Percentiles rank a stretch among this genome's conserved stretches.
phyloP scores from a whole-genome alignment of 2,329 filamentous ascomycete genomes.

The Xylariales sp. region DNA sequence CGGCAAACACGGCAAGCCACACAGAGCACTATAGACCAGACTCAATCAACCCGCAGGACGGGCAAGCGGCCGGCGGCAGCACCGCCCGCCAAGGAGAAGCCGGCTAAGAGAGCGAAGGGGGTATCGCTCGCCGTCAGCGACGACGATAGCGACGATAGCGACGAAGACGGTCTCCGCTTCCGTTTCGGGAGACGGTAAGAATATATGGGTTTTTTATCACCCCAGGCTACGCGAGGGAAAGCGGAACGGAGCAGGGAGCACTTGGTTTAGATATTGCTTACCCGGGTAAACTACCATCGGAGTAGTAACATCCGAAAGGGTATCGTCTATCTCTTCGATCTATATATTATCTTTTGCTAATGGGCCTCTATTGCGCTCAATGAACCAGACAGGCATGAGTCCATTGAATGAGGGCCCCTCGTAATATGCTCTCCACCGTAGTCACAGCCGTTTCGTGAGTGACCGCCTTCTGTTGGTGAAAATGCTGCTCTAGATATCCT shows the following conservation, averaged over 20 bases:
- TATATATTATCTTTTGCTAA: constrained; percentile 8
- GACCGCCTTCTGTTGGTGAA: neutral
- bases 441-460: neutral
- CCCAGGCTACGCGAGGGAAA: neutral
- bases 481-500: neutral
- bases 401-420: neutral
- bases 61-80: constrained; percentile 50
- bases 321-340: constrained; percentile 27
- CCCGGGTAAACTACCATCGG: neutral
- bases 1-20: constrained; percentile 37
- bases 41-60: constrained; percentile 43
- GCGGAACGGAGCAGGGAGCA: neutral
- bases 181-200: constrained; percentile 63
- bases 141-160: constrained; percentile 58
- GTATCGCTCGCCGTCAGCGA: constrained; percentile 46
- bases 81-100: constrained; percentile 52
- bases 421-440: neutral
- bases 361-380: constrained; percentile 5
- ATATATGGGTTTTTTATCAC: neutral
- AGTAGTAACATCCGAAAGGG: constrained; percentile 13
- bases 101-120: constrained; percentile 51
- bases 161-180: constrained; percentile 69
- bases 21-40: constrained; percentile 38
- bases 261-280: constrained; percentile 11
- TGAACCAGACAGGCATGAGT: neutral